Evolutionary conservation across 2,329 filamentous ascomycete species (phyloP), one percentile per base, ranked within the genome.

Genomic region (Neurospora sp.): DNA sequence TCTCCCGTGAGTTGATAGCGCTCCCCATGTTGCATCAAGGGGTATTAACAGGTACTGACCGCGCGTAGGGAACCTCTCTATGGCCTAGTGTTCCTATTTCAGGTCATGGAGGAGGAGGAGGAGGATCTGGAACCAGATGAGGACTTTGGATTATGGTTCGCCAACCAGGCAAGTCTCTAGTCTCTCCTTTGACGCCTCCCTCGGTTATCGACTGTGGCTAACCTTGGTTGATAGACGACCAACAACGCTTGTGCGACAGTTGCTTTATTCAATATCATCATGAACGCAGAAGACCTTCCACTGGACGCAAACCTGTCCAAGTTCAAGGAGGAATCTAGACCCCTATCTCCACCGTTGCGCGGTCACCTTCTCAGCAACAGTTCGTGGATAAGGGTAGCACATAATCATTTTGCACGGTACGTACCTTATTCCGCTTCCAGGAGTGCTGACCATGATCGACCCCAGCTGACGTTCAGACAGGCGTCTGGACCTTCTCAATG

Each of bases 161-260:
- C 94, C 37, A 97, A 97, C 76, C 95, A 97, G 82, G 91, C 92
- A 77, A 23, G 81, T 75, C 33, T 37, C 1, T 12, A 69, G 12
- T 39, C 0, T 28, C 33, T 41, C 19, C 66, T 67, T 19, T 23
- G 28, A 57, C 12, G 36, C 38, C 17, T 33, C 28, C 6, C 52
- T 33, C 52, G 17, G 52, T 62, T 8, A 37, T 28, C 12, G n/a
- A 36, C 12, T 15, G 52, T 68, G 36, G 36, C 68, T 72, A 15
- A 70, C 36, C 1, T 23, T 8, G 38, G 36, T 62, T 17, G n/a
- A 23, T 72, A 95, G 90, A 93, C 92, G 0, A 90, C 89, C 0
- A 85, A 87, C 69, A 97, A 97, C 79, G 91, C 93, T 36, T 99
- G 96, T 80, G 96, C 93, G 23, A 96, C 92, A n/a, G 88, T 97